Evolutionary conservation across 495 filamentous ascomycete species (phyloP).

Genomic region (Penicillium verhagenii): DNA sequence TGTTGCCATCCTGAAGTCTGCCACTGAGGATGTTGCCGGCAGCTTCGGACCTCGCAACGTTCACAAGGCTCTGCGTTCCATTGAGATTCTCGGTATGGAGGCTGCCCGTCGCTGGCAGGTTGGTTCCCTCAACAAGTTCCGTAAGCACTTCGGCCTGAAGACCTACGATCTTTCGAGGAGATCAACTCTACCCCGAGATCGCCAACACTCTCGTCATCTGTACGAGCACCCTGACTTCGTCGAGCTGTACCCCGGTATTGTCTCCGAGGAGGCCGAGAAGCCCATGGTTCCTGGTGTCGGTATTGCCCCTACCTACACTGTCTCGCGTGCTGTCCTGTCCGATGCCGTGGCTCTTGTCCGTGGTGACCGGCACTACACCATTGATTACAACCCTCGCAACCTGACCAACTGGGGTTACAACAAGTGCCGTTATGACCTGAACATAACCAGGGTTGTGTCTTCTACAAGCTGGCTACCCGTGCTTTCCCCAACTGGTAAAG

Average conservation of each 20-base stretch:
- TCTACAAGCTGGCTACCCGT: constrained; percentile 78
- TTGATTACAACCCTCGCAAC: constrained; percentile 69
- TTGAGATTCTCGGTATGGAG: constrained; percentile 62
- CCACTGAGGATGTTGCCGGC: constrained; percentile 60
- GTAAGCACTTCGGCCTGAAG: constrained; percentile 59
- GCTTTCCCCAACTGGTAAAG: constrained; percentile 81
- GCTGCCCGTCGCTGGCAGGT: constrained; percentile 61
- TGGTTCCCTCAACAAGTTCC: constrained; percentile 62
- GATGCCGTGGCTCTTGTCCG: constrained; percentile 56
- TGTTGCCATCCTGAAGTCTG: constrained; percentile 56
- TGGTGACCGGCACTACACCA: constrained; percentile 53
- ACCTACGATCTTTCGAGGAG: constrained; percentile 58
- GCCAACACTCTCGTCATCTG: constrained; percentile 52
- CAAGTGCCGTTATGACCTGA: constrained; percentile 69
- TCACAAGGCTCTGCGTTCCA: constrained; percentile 54
- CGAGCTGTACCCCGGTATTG: constrained; percentile 63
- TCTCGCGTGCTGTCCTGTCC: constrained; percentile 52
- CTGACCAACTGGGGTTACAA: constrained; percentile 80
- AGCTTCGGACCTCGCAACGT: constrained; percentile 59
- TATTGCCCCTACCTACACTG: constrained; percentile 58
- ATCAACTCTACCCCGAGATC: constrained; percentile 59
- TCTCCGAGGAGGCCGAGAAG: constrained; percentile 53
- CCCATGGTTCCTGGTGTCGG: constrained; percentile 55
- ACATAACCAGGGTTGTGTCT: constrained; percentile 78
- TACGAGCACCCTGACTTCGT: constrained; percentile 63